phyloP scores from a whole-genome alignment of 139 green algal species.

The Eudorina sp. region DNA sequence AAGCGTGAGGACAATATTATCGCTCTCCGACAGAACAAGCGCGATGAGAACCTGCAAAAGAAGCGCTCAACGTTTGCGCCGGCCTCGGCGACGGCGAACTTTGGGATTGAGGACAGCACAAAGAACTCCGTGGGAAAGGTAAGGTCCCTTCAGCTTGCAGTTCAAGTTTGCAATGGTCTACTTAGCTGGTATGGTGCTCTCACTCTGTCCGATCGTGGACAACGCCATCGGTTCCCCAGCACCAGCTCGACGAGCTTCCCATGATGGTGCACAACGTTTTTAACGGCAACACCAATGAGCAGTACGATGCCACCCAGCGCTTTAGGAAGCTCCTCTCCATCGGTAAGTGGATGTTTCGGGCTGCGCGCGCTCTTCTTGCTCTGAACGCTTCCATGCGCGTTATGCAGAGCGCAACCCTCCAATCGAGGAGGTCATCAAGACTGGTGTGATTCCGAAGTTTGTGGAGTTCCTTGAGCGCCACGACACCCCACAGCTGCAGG shows the following conservation, averaged over 20 bases:
- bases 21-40: constrained; percentile 96
- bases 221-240: not conserved
- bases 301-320: constrained; percentile 96
- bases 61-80: constrained; percentile 86
- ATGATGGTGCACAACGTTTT: constrained; percentile 95
- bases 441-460: constrained; percentile 96
- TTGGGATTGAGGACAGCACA: constrained; percentile 68
- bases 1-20: constrained; percentile 99
- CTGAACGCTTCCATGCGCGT: not conserved
- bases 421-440: constrained; percentile 98
- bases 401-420: constrained; percentile 94
- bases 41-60: constrained; percentile 98
- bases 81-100: constrained; percentile 48
- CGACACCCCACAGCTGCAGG: constrained; percentile 86
- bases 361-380: no score
- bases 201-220: not conserved
- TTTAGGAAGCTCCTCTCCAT: constrained; percentile 99
- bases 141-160: not conserved
- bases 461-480: constrained; percentile 96
- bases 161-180: not conserved
- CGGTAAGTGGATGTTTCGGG: constrained; percentile 60
- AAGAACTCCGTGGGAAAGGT: constrained; percentile 39
- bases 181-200: not conserved
- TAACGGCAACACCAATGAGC: constrained; percentile 81
- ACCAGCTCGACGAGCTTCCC: constrained; percentile 94